Conservation (phyloP, 2,329 filamentous ascomycete genomes). For the Penicillium sp. region DNA sequence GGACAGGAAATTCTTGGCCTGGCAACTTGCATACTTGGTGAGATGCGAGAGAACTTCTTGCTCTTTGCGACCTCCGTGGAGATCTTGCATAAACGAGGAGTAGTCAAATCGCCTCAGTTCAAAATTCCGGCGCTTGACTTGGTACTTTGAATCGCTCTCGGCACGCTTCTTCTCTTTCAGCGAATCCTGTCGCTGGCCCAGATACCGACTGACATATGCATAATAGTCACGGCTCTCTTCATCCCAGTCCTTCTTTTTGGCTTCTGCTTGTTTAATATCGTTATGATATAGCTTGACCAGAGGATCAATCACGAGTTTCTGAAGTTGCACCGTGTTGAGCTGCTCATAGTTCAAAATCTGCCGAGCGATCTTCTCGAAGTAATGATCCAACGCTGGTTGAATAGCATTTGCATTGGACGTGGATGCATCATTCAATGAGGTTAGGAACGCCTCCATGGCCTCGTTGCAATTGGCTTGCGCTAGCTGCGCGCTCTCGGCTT, state of each 20-base stretch:
- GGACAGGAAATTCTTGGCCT: slow-evolving; percentile 77
- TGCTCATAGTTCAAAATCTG: slow-evolving; percentile 87
- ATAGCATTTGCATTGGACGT: slow-evolving; percentile 92
- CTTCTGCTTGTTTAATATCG: slow-evolving; percentile 96
- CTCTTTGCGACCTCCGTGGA: slow-evolving; percentile 98
- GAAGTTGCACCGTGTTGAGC: slow-evolving; percentile 78
- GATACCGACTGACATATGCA: slow-evolving; percentile 87
- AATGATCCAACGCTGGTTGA: slow-evolving; percentile 95
- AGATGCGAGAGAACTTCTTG: slow-evolving; percentile 94
- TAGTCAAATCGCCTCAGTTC: slow-evolving; percentile 98
- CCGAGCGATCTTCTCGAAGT: slow-evolving; percentile 93
- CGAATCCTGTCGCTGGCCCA: slow-evolving; percentile 94
- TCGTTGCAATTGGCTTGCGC: slow-evolving; percentile 84
- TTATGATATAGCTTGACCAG: slow-evolving; percentile 86
- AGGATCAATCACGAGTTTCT: slow-evolving; percentile 92
- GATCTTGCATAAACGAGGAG: slow-evolving; percentile 97
- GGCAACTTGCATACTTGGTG: slow-evolving; percentile 88
- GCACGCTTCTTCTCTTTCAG: slow-evolving; percentile 95
- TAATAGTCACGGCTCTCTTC: slow-evolving; percentile 99
- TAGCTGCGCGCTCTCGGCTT: slow-evolving; percentile 81
- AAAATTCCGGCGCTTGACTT: slow-evolving; percentile 88
- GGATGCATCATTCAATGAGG: slow-evolving; percentile 81
- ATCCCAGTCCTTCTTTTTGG: slow-evolving; percentile 96
- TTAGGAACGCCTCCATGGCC: slow-evolving; percentile 76
- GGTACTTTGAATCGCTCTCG: slow-evolving; percentile 95